Evolutionary conservation across 495 filamentous ascomycete species (phyloP).

Genomic region (Bathelium albidoporum): DNA sequence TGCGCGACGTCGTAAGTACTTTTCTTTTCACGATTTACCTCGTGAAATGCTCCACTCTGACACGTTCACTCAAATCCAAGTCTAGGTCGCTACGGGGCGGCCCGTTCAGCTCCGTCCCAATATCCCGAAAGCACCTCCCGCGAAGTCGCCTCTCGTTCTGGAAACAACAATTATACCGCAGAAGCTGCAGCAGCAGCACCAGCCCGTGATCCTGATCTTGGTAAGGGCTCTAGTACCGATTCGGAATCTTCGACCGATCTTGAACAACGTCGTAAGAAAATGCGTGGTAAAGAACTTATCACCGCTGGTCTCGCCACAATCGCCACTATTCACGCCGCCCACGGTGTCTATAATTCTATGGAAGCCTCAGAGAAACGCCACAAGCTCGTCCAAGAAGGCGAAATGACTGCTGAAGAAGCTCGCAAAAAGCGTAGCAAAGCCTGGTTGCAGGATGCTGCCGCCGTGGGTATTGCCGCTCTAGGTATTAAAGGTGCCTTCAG

Average conservation of each 20-base stretch:
- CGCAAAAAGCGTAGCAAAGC: slow-evolving; percentile 65
- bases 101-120: background rate
- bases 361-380: slow-evolving; percentile 61
- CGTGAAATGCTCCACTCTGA: background rate
- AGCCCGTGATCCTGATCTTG: slow-evolving; percentile 9
- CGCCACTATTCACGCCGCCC: slow-evolving; percentile 80
- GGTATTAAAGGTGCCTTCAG: slow-evolving; percentile 75
- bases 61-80: background rate
- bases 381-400: slow-evolving; percentile 60
- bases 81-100: background rate
- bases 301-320: slow-evolving; percentile 76
- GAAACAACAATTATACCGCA: background rate
- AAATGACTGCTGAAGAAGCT: slow-evolving; percentile 64
- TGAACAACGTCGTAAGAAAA: slow-evolving; percentile 60
- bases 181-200: background rate
- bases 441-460: slow-evolving; percentile 62
- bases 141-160: slow-evolving; percentile 3
- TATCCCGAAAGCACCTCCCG: background rate
- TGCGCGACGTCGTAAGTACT: slow-evolving; percentile 18
- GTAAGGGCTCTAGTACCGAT: slow-evolving; percentile 35
- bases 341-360: slow-evolving; percentile 66
- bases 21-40: background rate
- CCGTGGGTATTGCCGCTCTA: slow-evolving; percentile 72
- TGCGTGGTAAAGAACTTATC: slow-evolving; percentile 74
- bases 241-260: slow-evolving; percentile 69